Evolutionary conservation across 805 yeast genomes (phyloP).

Genomic region (Saccharomycopsis vini): DNA sequence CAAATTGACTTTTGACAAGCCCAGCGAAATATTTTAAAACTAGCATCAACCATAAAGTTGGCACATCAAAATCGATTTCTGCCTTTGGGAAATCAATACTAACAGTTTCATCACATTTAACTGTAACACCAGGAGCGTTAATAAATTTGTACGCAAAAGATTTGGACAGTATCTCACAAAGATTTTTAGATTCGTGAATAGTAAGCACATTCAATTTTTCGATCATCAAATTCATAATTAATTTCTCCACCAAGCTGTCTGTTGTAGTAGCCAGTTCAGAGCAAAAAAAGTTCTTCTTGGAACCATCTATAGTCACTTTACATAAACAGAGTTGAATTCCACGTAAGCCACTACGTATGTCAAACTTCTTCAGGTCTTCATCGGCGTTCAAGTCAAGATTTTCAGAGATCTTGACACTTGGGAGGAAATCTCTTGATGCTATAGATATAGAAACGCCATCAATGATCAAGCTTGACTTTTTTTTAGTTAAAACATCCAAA

Average conservation of each 20-base stretch:
- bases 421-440: constrained; percentile 13
- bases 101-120: not conserved
- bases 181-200: constrained; percentile 8
- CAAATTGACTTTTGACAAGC: not conserved
- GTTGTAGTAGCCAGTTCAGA: no score
- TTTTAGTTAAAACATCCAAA: not conserved
- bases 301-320: not conserved
- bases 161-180: not conserved
- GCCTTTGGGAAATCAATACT: constrained; percentile 1
- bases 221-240: not conserved
- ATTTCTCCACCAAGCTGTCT: no score
- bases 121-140: not conserved
- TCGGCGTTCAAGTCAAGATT: not conserved
- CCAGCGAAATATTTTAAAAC: constrained; percentile 3
- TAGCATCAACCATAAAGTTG: constrained; percentile 11
- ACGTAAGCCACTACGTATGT: constrained; percentile 9
- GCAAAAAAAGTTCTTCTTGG: not conserved
- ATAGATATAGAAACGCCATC: constrained; percentile 13
- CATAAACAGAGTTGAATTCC: constrained; percentile 10
- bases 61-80: constrained; percentile 4
- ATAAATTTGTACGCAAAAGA: constrained; percentile 2
- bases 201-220: constrained; percentile 2
- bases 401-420: not conserved
- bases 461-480: not conserved
- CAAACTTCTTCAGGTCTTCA: not conserved